Conservation (phyloP, 139 green algal genomes). For the Haematococcus sp. region DNA sequence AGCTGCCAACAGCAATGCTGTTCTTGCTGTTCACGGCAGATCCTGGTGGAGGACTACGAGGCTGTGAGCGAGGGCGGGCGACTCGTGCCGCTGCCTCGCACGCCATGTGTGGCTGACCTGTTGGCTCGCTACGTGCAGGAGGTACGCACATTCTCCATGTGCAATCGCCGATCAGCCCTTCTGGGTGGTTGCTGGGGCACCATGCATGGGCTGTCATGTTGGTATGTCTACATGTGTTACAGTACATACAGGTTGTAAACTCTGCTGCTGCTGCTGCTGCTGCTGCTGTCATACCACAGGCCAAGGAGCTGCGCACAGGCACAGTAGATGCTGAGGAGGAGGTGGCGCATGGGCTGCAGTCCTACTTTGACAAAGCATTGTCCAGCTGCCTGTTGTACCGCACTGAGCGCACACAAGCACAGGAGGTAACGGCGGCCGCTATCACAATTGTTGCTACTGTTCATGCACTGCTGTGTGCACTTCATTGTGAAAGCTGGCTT, state of each 20-base stretch:
- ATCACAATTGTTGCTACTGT: background rate
- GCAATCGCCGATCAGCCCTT: too few relatives aligned
- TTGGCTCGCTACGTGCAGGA: conserved; percentile 46
- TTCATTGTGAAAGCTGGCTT: background rate
- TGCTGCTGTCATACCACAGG: too few relatives aligned
- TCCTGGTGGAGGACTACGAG: conserved; percentile 77
- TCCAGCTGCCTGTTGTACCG: conserved; percentile 77
- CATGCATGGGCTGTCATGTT: conserved; percentile 4
- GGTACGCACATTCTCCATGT: too few relatives aligned
- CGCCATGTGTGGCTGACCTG: conserved; percentile 58
- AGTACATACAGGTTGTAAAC: background rate
- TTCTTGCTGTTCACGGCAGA: too few relatives aligned
- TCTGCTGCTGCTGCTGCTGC: background rate
- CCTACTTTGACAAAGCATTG: conserved; percentile 86
- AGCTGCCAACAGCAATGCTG: too few relatives aligned
- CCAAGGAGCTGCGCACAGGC: conserved; percentile 6
- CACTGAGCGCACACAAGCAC: conserved; percentile 59
- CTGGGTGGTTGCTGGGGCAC: too few relatives aligned
- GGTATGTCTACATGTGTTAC: background rate
- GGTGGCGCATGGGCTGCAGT: conserved; percentile 55
- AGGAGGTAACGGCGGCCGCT: conserved; percentile 15
- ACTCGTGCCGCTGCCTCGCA: conserved; percentile 64
- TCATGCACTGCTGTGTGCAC: background rate
- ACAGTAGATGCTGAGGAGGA: conserved; percentile 36
- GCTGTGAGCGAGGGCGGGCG: conserved; percentile 49